Evolutionary conservation across 2,329 filamentous ascomycete genomes (phyloP).

Genomic region (Colletotrichum australisinense): DNA sequence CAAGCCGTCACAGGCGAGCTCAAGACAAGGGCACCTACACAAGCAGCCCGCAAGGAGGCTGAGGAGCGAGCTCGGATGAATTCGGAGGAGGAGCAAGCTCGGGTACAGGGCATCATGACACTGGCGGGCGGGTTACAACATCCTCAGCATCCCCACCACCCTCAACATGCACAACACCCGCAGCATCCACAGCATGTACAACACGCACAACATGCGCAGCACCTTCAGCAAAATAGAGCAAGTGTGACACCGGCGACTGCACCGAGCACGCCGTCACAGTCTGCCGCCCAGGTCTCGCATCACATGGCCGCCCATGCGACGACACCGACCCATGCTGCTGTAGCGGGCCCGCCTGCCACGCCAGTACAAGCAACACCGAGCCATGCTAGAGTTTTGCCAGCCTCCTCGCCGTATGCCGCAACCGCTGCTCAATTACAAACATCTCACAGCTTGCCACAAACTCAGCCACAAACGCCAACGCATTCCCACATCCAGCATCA

Average conservation of each 20-base stretch:
- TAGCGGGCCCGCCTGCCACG: conserved; percentile 18
- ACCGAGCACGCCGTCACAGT: conserved; percentile 22
- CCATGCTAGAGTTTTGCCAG: conserved; percentile 13
- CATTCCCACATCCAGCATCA: conserved; percentile 25
- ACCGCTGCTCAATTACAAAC: conserved; percentile 30
- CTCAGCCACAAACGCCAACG: conserved; percentile 27
- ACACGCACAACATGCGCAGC: background rate
- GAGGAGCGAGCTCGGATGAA: conserved; percentile 71
- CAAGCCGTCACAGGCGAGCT: conserved; percentile 90
- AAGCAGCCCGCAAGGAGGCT: conserved; percentile 76
- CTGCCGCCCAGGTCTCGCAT: conserved; percentile 28
- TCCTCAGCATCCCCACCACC: conserved; percentile 21
- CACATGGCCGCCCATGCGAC: conserved; percentile 24
- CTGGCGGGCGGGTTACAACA: conserved; percentile 63
- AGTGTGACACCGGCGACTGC: conserved; percentile 25
- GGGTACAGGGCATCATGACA: conserved; percentile 70
- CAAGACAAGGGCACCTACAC: conserved; percentile 83
- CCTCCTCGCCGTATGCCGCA: conserved; percentile 29
- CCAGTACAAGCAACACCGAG: conserved; percentile 5
- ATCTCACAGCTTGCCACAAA: conserved; percentile 16
- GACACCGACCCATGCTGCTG: conserved; percentile 23
- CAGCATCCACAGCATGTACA: background rate
- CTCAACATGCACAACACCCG: background rate
- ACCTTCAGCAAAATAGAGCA: conserved; percentile 31
- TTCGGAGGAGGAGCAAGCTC: conserved; percentile 69